Evolutionary conservation across 768 basidiomycete species (phyloP), one percentile per base, ranked within the genome.

Genomic region (Cystoderma amianthinum): DNA sequence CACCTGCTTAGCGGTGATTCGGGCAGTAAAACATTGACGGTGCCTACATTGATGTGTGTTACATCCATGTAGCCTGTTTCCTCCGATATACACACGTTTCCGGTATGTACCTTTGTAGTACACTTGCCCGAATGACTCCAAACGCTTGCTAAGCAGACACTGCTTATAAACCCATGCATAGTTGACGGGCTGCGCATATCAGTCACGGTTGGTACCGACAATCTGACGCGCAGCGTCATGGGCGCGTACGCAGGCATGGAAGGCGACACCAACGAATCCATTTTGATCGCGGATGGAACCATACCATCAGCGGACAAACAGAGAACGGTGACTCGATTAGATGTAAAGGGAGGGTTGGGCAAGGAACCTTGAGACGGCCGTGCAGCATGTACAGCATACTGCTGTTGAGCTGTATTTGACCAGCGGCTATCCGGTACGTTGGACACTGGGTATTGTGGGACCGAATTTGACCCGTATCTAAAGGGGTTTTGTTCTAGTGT

Each of bases 1-100:
- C 84, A 84, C 44, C 76, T 67, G 52, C 57, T 76, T 37, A 89
- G 63, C 12, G 68, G 59, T 16, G 84, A 85, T 45, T 86, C 83
- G 32, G 86, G 84, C 36, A 88, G 64, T 42, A 71, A 58, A 39
- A 76, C 72, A 47, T 74, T 71, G 2, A 75, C 67, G 32, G 64
- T 69, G 39, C 76, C 71, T 46, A 73, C 56, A 39, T 72, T 68
- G 45, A 68, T 67, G 43, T 63, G 63, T 47, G 69, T 61, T 21
- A 75, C 57, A 19, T 76, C 70, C 41, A 85, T 67, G 20, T 63
- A 52, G 38, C 67, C 78, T 25, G 61, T 59, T 51, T 86, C 83
- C 43, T 74, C 66, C 34, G 70, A 65, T 22, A 76, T 55, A 57
- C 72, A 77, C 32, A 62, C 63, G 50, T 66, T 70, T 43, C 69